Evolutionary conservation across 2,329 filamentous ascomycete species (phyloP).

Genomic region (Fusarium tjaetaba): DNA sequence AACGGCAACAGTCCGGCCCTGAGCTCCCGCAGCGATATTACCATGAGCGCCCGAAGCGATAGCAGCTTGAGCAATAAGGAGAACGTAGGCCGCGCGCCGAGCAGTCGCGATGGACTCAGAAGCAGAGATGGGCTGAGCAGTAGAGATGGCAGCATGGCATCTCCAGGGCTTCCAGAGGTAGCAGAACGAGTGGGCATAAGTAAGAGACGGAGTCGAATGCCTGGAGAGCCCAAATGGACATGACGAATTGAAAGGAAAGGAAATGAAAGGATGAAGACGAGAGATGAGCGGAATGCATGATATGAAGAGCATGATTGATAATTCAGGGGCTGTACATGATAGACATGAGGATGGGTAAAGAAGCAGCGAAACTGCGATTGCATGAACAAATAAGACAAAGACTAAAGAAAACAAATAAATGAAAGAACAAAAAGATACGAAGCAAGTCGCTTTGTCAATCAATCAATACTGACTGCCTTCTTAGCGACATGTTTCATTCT

Average conservation of each 20-base stretch:
- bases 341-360: constrained; percentile 13
- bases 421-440: constrained; percentile 2
- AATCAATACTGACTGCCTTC: background rate
- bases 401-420: constrained; percentile 14
- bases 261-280: background rate
- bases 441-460: constrained; percentile 14
- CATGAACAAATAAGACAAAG: background rate
- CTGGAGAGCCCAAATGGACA: constrained; percentile 43
- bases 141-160: constrained; percentile 12
- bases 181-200: constrained; percentile 24
- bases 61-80: constrained; percentile 55
- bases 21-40: constrained; percentile 37
- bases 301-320: constrained; percentile 21
- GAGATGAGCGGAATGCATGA: constrained; percentile 14
- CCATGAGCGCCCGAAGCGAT: constrained; percentile 51
- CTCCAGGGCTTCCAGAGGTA: constrained; percentile 26
- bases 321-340: constrained; percentile 15
- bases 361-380: constrained; percentile 3
- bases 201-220: constrained; percentile 43
- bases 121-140: constrained; percentile 33
- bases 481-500: background rate
- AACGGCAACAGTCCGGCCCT: constrained; percentile 29
- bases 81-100: constrained; percentile 44
- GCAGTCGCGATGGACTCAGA: constrained; percentile 39
- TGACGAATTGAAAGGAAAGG: constrained; percentile 16